Base-by-base conservation (phyloP, 2,329 filamentous ascomycete species). In the Ascochyta viciae-villosae region DNA sequence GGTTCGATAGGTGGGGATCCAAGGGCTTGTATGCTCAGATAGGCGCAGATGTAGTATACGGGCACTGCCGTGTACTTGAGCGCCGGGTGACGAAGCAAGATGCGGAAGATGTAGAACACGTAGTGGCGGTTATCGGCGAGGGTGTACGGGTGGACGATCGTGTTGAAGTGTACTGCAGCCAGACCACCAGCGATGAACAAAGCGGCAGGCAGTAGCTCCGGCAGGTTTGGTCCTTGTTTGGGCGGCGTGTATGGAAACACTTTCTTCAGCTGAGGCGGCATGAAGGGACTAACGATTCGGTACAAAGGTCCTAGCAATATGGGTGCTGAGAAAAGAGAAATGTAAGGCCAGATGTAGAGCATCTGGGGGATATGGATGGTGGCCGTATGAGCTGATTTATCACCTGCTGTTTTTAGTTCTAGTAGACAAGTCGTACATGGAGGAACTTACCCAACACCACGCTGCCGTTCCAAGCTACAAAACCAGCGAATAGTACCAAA, bases 41-140 rank as follows among this genome's bases (percentile, higher is more conserved):
- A 94, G 7, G 84, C 87, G 66, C 86, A 88, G 15, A 86, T 10
- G 2, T 89, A 83, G 75, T 99, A 98, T 1, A 89, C 78, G 0
- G 88, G 81, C 0, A 89, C 83, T 1, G 90, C 87, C 0, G 83
- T 75, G 65, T 92, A 92, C 33, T 88, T 88, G 47, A 91, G 76
- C 16, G 80, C 76, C 1, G 81, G 79, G 38, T 90, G 85, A 6
- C 82, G 83, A 2, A 89, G 84, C 34, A 98, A 88, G 6, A 89
- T 88, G 1, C 92, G 88, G 80, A 99, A 99, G 57, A 96, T 81
- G 78, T 99, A 99, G 76, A 99, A 99, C 74, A 96, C 89, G 79
- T 96, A 99, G 75, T 99, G 95, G 2, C 95, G 84, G 75, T 99
- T 99, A 76, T 99, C 95, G 31, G 95, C 95, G 0, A 98, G 84